Percentiles rank a stretch among this genome's conserved stretches.
Evolutionary conservation across 2,329 filamentous ascomycete species (phyloP).

Genomic region (Amesomyces nigricolor): DNA sequence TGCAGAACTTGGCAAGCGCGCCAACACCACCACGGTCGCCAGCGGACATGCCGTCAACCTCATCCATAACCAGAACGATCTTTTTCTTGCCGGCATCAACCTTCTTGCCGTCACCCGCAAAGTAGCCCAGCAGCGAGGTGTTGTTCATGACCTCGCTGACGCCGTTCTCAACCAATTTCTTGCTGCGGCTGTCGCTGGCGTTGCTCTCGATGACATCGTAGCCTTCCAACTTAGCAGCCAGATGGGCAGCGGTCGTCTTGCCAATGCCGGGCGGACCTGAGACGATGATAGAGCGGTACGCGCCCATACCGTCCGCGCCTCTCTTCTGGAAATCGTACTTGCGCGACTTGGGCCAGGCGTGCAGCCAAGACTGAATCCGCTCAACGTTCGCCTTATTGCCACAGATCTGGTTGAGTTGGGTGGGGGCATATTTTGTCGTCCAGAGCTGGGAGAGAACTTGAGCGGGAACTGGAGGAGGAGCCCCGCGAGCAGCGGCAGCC

Average conservation of each 20-base stretch:
- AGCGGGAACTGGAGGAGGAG: conserved; percentile 33
- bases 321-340: conserved; percentile 76
- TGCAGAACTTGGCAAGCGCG: conserved; percentile 88
- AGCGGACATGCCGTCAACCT: conserved; percentile 97
- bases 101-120: conserved; percentile 74
- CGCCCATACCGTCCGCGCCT: conserved; percentile 78
- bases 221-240: conserved; percentile 86
- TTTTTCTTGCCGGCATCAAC: conserved; percentile 83
- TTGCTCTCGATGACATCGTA: conserved; percentile 94
- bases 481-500: conserved; percentile 40
- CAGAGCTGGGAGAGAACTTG: conserved; percentile 64
- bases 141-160: conserved; percentile 91
- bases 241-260: conserved; percentile 93
- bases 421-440: conserved; percentile 93
- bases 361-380: conserved; percentile 82
- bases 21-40: conserved; percentile 94
- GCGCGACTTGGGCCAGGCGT: conserved; percentile 71
- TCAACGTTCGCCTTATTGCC: conserved; percentile 90
- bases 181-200: conserved; percentile 91
- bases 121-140: conserved; percentile 86
- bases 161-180: conserved; percentile 85
- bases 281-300: conserved; percentile 84
- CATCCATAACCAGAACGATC: conserved; percentile 95
- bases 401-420: conserved; percentile 78
- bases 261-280: conserved; percentile 81